Percentiles rank a stretch among this genome's conserved stretches.
phyloP scores from a whole-genome alignment of 2,329 filamentous ascomycete genomes.

The Ophiostoma himal-ulmi region DNA sequence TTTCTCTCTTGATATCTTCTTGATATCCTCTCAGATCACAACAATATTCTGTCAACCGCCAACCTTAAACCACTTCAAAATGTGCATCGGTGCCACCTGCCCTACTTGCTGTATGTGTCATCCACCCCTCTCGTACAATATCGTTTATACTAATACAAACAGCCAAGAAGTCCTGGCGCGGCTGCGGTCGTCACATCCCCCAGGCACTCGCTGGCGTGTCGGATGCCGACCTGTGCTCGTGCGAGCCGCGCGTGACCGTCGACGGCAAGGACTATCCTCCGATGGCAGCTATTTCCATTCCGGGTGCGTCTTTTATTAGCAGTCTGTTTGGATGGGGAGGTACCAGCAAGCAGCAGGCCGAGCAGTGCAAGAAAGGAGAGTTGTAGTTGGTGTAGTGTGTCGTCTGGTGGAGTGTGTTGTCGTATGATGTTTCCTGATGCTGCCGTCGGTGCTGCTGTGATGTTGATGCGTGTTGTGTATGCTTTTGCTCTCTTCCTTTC shows the following conservation, averaged over 20 bases:
- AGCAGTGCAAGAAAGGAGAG: conserved; percentile 18
- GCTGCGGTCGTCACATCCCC: conserved; percentile 45
- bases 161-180: conserved; percentile 47
- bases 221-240: conserved; percentile 45
- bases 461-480: not conserved
- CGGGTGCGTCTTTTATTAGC: conserved; percentile 38
- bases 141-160: not conserved
- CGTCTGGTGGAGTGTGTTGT: not conserved
- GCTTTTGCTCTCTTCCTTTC: not conserved
- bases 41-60: not conserved
- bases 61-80: conserved; percentile 27
- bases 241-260: conserved; percentile 40
- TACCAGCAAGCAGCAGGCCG: conserved; percentile 17
- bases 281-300: conserved; percentile 37
- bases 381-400: conserved; percentile 13
- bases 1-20: not conserved
- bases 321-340: conserved; percentile 28
- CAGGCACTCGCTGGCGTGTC: conserved; percentile 40
- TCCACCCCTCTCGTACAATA: not conserved
- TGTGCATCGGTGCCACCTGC: conserved; percentile 41
- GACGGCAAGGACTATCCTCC: conserved; percentile 44
- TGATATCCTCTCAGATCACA: not conserved
- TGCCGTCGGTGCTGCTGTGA: not conserved
- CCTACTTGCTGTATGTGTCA: conserved; percentile 38
- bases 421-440: not conserved